Evolutionary conservation across 768 basidiomycete genomes (phyloP), one percentile per base, ranked within the genome.

Genomic region (Auricularia cornea): DNA sequence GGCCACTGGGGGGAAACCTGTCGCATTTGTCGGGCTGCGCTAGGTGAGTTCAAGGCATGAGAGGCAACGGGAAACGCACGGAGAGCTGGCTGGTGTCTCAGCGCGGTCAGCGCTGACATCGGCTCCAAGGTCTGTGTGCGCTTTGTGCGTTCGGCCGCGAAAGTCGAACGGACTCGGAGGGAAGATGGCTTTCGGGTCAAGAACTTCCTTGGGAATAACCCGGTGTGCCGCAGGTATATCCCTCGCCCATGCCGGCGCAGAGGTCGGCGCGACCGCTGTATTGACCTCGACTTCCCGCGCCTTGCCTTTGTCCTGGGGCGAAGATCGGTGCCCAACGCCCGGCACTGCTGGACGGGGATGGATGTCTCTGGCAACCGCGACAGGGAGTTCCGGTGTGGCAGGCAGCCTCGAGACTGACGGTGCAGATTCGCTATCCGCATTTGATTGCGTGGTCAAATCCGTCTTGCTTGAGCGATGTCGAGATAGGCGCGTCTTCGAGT

Each of bases 81-180:
- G 60, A 51, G 26, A 56, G 30, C 33, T 66, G 56, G 41, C 54
- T 40, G 33, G 64, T 28, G 16, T 35, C n/a, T 20, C 61, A n/a
- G 33, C 59, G 44, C 26, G 51, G 41, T 8, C 54, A 20, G 32
- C 32, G 31, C 5, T 18, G 3, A 60, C 59, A 14, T 44, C 59
- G 8, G 40, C 59, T 16, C 59, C 33, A 26, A 35, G 59, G 40
- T 38, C 59, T 28, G 54, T 57, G 54, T 57, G 54, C 12, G 26
- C 30, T 26, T 57, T 57, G 11, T 57, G 54, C 6, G 54, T 57
- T 11, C 54, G 54, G 11, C 54, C 54, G 56, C 78, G 72, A 69
- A 91, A 91, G 66, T 89, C 83, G 72, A 90, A 89, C 71, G 85
- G 88, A 73, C 89, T 90, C 0, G 89, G 88, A 11, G 90, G 90